These are phyloP conservation scores for Venturia oleaginea DNA, from an alignment of 2,329 filamentous ascomycete genomes.

Conservation along the genomic window DNA sequence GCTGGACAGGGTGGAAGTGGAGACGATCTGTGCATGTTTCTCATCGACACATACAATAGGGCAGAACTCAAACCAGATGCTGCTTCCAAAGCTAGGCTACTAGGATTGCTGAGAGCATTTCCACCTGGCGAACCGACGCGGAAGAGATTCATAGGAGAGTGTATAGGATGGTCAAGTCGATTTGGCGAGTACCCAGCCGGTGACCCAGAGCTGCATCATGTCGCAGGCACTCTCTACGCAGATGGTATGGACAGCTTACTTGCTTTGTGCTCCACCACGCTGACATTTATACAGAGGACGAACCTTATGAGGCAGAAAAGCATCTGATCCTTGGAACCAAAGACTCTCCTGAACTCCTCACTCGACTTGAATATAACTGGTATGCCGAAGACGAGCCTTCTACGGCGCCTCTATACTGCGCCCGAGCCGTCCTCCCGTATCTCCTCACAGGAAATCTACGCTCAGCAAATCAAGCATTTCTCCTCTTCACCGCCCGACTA, in stretches of 20 bases:
- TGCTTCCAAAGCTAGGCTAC: conserved; percentile 60
- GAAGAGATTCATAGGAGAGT: conserved; percentile 84
- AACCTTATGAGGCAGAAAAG: conserved; percentile 85
- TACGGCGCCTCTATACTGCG: conserved; percentile 76
- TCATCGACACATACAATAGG: conserved; percentile 87
- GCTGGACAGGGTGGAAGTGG: conserved; percentile 91
- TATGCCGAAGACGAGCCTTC: conserved; percentile 83
- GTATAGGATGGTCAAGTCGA: conserved; percentile 79
- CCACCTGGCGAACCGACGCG: conserved; percentile 75
- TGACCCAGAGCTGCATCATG: conserved; percentile 90
- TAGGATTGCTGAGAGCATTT: conserved; percentile 75
- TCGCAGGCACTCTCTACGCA: conserved; percentile 79
- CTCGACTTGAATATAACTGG: conserved; percentile 84
- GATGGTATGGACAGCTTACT: conserved; percentile 42
- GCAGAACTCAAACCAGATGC: conserved; percentile 69
- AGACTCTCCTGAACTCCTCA: conserved; percentile 73
- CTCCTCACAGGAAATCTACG: conserved; percentile 83
- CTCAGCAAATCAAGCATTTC: conserved; percentile 74
- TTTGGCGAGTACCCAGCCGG: conserved; percentile 82
- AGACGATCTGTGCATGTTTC: conserved; percentile 76
- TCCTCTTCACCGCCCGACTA: conserved; percentile 63
- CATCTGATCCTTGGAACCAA: conserved; percentile 83
- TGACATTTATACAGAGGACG: conserved; percentile 52
- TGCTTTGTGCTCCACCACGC: conserved; percentile 3
- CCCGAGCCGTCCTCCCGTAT: conserved; percentile 82